Conservation (phyloP, 2,329 filamentous ascomycete species). For the Pseudogymnoascus sp. region DNA sequence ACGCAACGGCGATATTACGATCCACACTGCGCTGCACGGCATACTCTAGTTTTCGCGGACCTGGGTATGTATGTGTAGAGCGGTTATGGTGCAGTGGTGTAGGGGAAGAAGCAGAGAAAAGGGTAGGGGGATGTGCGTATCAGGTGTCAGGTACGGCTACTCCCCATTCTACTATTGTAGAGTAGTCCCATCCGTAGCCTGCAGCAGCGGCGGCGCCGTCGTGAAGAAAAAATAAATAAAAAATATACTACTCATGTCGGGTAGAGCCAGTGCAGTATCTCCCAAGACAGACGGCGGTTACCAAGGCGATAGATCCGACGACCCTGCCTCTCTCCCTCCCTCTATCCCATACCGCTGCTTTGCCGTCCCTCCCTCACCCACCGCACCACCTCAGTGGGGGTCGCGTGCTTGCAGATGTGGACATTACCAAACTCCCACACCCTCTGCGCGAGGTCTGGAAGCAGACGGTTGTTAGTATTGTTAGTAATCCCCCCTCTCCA, state of each 20-base stretch:
- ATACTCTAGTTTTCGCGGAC: not conserved
- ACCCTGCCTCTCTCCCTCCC: too few relatives aligned
- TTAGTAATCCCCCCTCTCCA: not conserved
- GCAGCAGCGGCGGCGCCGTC: not conserved
- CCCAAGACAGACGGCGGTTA: too few relatives aligned
- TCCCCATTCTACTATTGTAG: not conserved
- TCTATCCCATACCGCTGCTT: not conserved
- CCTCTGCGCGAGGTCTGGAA: not conserved
- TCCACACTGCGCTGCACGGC: not conserved
- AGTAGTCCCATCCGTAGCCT: not conserved
- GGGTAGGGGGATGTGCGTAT: not conserved
- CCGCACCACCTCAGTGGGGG: not conserved
- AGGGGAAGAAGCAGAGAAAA: not conserved
- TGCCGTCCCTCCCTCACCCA: not conserved
- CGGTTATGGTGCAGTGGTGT: not conserved
- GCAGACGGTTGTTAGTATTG: not conserved
- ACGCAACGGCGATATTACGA: not conserved
- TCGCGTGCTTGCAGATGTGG: not conserved
- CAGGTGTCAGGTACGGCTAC: not conserved
- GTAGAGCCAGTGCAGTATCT: too few relatives aligned
- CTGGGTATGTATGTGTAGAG: not conserved
- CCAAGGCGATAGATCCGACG: too few relatives aligned
- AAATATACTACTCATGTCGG: too few relatives aligned
- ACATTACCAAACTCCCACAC: too few relatives aligned
- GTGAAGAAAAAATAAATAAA: too few relatives aligned